Evolutionary conservation across 169 alveolate species (phyloP).

Genomic region (Plasmodium gallinaceum): DNA sequence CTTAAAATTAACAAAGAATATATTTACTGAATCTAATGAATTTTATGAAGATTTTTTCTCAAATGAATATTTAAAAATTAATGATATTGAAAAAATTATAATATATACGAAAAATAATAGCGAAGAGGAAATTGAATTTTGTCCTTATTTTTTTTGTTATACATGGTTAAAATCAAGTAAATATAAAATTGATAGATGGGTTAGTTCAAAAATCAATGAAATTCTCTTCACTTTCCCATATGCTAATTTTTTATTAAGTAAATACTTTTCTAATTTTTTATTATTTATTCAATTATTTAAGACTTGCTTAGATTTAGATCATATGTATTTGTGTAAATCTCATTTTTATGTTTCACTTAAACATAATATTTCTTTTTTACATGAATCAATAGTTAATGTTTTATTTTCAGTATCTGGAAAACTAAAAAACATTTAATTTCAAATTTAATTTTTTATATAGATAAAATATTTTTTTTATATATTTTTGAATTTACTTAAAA

Average conservation of each 20-base stretch:
- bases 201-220: constrained; percentile 71
- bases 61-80: constrained; percentile 68
- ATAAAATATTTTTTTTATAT: too few species aligned
- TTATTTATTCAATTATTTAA: constrained; percentile 60
- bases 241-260: constrained; percentile 68
- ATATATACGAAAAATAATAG: constrained; percentile 61
- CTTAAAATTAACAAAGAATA: constrained; percentile 52
- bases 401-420: constrained; percentile 27
- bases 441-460: too few species aligned
- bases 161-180: constrained; percentile 58
- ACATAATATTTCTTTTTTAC: constrained; percentile 54
- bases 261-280: constrained; percentile 53
- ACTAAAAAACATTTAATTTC: background rate
- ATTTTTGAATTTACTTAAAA: too few species aligned
- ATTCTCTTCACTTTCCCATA: constrained; percentile 57
- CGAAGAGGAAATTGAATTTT: constrained; percentile 39
- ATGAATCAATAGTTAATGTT: constrained; percentile 57
- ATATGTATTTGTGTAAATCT: constrained; percentile 67
- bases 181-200: constrained; percentile 54
- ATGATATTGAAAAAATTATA: constrained; percentile 68
- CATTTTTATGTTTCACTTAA: constrained; percentile 70
- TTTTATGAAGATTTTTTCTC: constrained; percentile 75
- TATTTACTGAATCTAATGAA: constrained; percentile 54
- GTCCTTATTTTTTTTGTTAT: constrained; percentile 62
- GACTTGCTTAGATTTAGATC: constrained; percentile 59